Evolutionary conservation across 108 stramenopile species (phyloP), one percentile per base, ranked within the genome.

Genomic region (Mediolabrus comicus): DNA sequence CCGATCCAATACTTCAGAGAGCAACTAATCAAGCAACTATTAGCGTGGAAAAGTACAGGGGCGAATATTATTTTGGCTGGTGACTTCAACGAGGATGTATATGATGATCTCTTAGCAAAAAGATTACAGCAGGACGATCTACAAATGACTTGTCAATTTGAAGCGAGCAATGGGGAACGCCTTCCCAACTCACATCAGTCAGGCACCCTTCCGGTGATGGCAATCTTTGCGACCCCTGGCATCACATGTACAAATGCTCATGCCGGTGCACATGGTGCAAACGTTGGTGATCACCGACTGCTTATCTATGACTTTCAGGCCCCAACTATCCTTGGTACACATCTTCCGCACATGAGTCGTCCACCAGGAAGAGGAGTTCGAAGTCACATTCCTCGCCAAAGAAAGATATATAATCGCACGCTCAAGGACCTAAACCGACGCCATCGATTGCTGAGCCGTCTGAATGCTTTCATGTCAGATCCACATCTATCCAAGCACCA

Each of bases 211-310:
- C 71, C 71, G 1, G 38, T 72, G 9, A 54, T 51, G n/a, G 56
- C 65, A 1, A 55, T 67, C 0, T 75, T 51, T 67, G 59, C 55
- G 4, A 33, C 34, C 1, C n/a, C 22, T 0, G 74, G 74, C 0
- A 5, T 75, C 0, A 0, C 2, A 2, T 28, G 39, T 11, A 33
- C 8, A 3, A 17, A 62, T 25, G 66, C 32, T 7, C 8, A 27
- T 12, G 28, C 32, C 12, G 34, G 14, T 3, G 53, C 73, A 1
- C 55, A 61, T 14, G 26, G 43, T 30, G 34, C 39, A 13, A 56
- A 56, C 3, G 58, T 66, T 26, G 73, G 73, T n/a, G 73, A 74
- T 29, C 73, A 66, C 33, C 65, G 33, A 0, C 31, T 66, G 2
- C 30, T 65, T n/a, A 8, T 74, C 11, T 9, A 52, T 16, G 65